Evolutionary conservation across 225 moss, liverwort and hornwort species (phyloP), one percentile per base, ranked within the genome.

Genomic region (Marchantia paleacea): DNA sequence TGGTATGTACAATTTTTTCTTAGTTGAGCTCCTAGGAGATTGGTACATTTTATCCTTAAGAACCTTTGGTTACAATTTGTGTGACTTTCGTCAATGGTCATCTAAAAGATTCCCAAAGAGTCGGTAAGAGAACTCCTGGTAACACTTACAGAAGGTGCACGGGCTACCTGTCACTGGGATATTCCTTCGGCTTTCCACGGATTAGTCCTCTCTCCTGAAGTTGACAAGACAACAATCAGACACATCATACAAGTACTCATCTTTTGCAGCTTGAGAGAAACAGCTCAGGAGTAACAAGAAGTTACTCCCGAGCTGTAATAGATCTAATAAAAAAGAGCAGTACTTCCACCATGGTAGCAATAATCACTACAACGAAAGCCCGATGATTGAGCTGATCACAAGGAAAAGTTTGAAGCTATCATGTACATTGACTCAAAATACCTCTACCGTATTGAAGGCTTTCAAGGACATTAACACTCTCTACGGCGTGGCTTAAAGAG

Each of bases 141-240:
- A 55, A 55, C 26, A 55, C 28, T 28, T 16, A 13, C 16, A 16
- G 3, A 0, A 6, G 55, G 53, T 15, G 54, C 14, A 52, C 52
- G 12, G 30, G 57, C 62, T 65, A 78, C 64, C 78, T 79, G 10
- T 85, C 82, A 63, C 25, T 79, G 25, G 48, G 15, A 50, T 76
- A 72, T 58, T 65, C 81, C 62, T 83, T 83, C 24, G 73, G 80
- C 49, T 71, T 86, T 53, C 86, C 86, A 75, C 78, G 80, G 60
- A 86, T 81, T 12, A 86, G 69, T 15, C 86, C 83, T 75, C 83
- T 82, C 58, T 86, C 76, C 86, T 86, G 71, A 26, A 30, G 16
- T 24, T 22, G 65, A 49, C 51, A 70, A 68, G 22, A 72, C 39
- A 55, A 24, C 28, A 80, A 50, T 60, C 49, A 73, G 58, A 55